These are phyloP conservation scores for Litsea cubeba DNA, from an alignment of 164 flowering plant species.

Conservation along the genomic window DNA sequence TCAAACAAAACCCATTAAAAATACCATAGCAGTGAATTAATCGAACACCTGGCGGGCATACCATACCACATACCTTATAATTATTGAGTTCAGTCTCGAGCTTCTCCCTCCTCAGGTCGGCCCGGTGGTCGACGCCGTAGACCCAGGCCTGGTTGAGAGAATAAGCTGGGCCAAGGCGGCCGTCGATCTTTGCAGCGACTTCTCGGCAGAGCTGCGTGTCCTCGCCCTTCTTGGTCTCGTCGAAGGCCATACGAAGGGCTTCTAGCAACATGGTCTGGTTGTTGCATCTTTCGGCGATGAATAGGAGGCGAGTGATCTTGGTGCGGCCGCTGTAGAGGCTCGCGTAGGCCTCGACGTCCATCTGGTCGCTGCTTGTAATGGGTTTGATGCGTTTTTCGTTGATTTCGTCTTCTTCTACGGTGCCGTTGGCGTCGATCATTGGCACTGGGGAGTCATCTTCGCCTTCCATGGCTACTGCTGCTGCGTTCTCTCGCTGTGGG, in stretches of 20 bases:
- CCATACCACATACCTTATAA: constrained; percentile 44
- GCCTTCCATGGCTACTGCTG: constrained; percentile 34
- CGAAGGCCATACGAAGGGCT: constrained; percentile 85
- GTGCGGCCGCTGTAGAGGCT: constrained; percentile 75
- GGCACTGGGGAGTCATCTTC: constrained; percentile 40
- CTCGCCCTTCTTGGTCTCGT: constrained; percentile 89
- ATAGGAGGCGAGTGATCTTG: constrained; percentile 68
- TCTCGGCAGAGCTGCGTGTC: constrained; percentile 65
- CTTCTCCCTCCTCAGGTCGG: constrained; percentile 80
- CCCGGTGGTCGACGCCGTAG: constrained; percentile 62
- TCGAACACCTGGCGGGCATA: not conserved
- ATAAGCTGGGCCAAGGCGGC: constrained; percentile 60
- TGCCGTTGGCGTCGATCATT: constrained; percentile 44
- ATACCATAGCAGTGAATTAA: not conserved
- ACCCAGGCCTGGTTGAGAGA: constrained; percentile 59
- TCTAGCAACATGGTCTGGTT: constrained; percentile 61
- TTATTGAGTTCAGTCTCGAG: constrained; percentile 85
- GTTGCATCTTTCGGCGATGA: constrained; percentile 70
- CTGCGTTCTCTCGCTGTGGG: too few relatives aligned
- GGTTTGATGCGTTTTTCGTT: constrained; percentile 27
- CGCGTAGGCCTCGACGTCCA: constrained; percentile 89
- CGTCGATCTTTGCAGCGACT: constrained; percentile 71
- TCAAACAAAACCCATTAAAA: too few relatives aligned
- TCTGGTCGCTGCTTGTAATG: constrained; percentile 64
- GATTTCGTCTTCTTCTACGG: constrained; percentile 17